Evolutionary conservation across 1,284 basidiomycete genomes (phyloP).

Genomic region (Ceratorhiza oryzae-sativae): DNA sequence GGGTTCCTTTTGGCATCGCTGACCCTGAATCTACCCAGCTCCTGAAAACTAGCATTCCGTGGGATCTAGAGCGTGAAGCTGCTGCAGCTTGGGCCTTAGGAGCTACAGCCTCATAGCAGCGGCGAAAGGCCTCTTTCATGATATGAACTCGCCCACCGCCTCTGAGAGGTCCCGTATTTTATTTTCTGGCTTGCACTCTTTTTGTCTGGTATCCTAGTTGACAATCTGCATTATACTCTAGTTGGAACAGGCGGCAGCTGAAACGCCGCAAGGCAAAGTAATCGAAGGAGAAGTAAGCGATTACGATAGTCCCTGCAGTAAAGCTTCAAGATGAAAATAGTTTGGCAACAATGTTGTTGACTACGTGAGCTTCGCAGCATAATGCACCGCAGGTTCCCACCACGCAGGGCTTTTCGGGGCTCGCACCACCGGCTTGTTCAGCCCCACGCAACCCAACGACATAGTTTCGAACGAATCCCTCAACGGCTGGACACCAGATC

Average conservation of each 20-base stretch:
- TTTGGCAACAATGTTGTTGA: background rate
- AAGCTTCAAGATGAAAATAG: background rate
- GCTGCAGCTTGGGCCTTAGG: background rate
- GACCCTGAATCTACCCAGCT: too few species aligned
- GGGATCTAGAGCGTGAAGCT: too few species aligned
- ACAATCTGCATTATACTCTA: background rate
- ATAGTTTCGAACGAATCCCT: background rate
- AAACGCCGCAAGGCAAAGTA: background rate
- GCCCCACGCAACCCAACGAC: background rate
- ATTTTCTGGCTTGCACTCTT: too few species aligned
- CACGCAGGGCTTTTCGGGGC: background rate
- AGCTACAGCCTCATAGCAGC: background rate
- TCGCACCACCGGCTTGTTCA: background rate
- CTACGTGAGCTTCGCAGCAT: background rate
- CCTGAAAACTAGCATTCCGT: too few species aligned
- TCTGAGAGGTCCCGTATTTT: background rate
- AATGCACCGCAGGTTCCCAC: background rate
- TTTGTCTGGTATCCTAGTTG: too few species aligned
- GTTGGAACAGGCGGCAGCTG: background rate
- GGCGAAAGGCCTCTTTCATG: background rate
- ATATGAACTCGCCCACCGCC: background rate
- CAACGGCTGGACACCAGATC: background rate
- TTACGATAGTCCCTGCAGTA: background rate
- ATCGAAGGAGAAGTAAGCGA: background rate
- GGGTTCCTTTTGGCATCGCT: too few species aligned